Evolutionary conservation across 2,329 filamentous ascomycete genomes (phyloP), one percentile per base, ranked within the genome.

Genomic region (Alternaria incomplexa): DNA sequence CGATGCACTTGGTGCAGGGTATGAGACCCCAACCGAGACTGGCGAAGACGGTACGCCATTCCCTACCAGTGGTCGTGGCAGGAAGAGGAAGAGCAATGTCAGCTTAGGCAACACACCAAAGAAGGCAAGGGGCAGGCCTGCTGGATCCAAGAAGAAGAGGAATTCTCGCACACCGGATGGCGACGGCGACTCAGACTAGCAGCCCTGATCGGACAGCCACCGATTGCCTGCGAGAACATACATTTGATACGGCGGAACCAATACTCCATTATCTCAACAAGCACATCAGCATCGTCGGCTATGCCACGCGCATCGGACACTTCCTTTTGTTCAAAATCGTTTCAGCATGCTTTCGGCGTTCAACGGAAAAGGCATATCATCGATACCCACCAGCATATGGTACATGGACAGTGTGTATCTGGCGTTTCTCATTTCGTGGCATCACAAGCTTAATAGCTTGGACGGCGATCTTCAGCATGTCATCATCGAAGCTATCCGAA

Each of bases 11-110:
- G 69, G 61, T 23, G 77, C 71, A 25, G 83, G 81, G 17, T 83
- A 83, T 57, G 81, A 82, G 56, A 83, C 81, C 3, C 82, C 81
- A 3, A 75, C 75, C 30, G 79, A 80, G 28, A 72, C 79, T 43
- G 67, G 64, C n/a, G 74, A 64, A 1, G 58, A 70, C 3, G 72
- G 68, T 13, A 63, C 62, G 7, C 67, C 72, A 3, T 67, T 75
- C 4, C 78, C 79, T 32, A 78, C 71, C 2, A 80, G 76, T 32
- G 79, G 78, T 12, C 73, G 77, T 48, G 80, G 81, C 17, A 81
- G 77, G 63, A 85, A 85, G 77, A 79, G 83, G 67, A 85, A 84
- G 73, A 75, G 74, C 13, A 75, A 70, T 28, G 69, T 69, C 2
- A 65, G 50, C 40, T 25, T 72, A 23, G 61, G 64, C 8, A 76